Conservation (phyloP, 164 flowering plant species). For the Tetrastigma voinierianum region DNA sequence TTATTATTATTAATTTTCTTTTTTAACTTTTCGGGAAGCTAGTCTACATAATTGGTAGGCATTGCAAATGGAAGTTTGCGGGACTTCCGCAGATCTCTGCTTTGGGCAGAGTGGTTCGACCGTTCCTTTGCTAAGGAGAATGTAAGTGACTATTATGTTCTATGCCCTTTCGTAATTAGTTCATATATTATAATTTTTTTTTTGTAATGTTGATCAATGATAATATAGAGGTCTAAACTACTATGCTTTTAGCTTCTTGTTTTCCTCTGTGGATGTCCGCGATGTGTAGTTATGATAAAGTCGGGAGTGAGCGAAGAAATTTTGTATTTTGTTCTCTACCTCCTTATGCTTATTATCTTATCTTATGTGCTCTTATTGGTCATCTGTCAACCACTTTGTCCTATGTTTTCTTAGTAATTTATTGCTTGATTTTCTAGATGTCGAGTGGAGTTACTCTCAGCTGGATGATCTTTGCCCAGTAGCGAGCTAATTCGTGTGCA, state of each 20-base stretch:
- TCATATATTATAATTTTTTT: too few species aligned
- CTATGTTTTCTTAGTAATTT: neutral
- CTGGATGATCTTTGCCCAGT: slow-evolving; percentile 48
- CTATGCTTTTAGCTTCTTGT: too few species aligned
- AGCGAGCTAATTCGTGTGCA: slow-evolving; percentile 44
- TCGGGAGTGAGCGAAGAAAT: too few species aligned
- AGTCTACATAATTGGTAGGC: slow-evolving; percentile 81
- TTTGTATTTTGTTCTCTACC: too few species aligned
- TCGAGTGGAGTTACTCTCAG: slow-evolving; percentile 60
- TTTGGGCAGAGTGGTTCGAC: slow-evolving; percentile 67
- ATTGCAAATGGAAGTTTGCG: slow-evolving; percentile 77
- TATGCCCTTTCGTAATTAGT: neutral
- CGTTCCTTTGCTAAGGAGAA: slow-evolving; percentile 78
- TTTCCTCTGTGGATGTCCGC: too few species aligned
- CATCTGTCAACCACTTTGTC: too few species aligned
- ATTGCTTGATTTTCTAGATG: slow-evolving; percentile 25
- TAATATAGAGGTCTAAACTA: too few species aligned
- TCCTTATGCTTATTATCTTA: too few species aligned
- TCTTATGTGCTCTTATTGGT: too few species aligned
- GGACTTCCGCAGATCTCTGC: slow-evolving; percentile 69
- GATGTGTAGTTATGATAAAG: too few species aligned
- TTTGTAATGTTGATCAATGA: too few species aligned
- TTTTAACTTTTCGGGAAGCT: slow-evolving; percentile 63
- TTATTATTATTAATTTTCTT: too few species aligned
- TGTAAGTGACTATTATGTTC: slow-evolving; percentile 49